Evolutionary conservation across 1,284 basidiomycete genomes (phyloP).

Genomic region (Athelia sp.): DNA sequence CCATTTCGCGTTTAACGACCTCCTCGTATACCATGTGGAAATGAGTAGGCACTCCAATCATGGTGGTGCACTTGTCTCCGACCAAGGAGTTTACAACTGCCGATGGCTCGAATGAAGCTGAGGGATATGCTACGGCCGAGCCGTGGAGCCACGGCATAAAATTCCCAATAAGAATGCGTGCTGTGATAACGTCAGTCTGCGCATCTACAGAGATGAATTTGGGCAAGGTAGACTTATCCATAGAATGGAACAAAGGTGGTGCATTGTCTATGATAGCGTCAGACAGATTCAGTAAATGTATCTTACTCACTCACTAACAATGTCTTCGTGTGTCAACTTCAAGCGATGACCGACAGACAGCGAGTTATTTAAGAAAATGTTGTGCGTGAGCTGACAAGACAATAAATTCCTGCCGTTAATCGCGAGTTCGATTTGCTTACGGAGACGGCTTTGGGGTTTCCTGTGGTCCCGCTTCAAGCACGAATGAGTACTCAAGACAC

Average conservation of each 20-base stretch:
- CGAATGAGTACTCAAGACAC: background rate
- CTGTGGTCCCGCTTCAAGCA: slow-evolving; percentile 66
- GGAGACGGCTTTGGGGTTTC: slow-evolving; percentile 73
- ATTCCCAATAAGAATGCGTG: slow-evolving; percentile 79
- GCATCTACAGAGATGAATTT: no score
- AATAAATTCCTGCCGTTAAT: background rate
- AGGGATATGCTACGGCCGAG: slow-evolving; percentile 70
- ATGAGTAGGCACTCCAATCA: slow-evolving; percentile 84
- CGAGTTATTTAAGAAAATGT: slow-evolving; percentile 78
- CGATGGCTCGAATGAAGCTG: slow-evolving; percentile 58
- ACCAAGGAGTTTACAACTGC: slow-evolving; percentile 64
- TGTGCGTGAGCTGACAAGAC: slow-evolving; percentile 57
- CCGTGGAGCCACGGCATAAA: slow-evolving; percentile 77
- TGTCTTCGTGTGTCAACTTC: slow-evolving; percentile 56
- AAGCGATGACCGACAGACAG: slow-evolving; percentile 69
- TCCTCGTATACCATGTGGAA: slow-evolving; percentile 72
- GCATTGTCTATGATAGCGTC: slow-evolving; percentile 52
- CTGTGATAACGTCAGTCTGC: slow-evolving; percentile 5
- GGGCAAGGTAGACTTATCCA: slow-evolving; percentile 57
- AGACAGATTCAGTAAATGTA: background rate
- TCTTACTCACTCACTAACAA: slow-evolving; percentile 48
- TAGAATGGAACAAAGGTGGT: slow-evolving; percentile 81
- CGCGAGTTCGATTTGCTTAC: slow-evolving; percentile 31
- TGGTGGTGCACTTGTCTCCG: slow-evolving; percentile 66
- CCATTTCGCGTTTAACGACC: slow-evolving; percentile 39